These are phyloP conservation scores for Chaetothyriales sp. DNA, from an alignment of 2,329 filamentous ascomycete species.

Conservation along the genomic window DNA sequence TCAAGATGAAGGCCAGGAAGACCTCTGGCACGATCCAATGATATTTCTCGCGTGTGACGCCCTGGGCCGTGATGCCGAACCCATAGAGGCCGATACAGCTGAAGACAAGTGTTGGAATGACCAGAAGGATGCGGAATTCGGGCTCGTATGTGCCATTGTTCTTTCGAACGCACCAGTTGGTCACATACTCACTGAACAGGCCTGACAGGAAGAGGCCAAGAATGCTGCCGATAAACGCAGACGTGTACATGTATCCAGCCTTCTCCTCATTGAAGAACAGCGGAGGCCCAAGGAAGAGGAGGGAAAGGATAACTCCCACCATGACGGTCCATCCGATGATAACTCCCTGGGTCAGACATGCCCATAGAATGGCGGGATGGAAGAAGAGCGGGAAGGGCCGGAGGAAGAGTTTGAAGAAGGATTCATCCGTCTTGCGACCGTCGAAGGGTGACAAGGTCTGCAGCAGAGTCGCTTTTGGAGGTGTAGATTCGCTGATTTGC, in stretches of 20 bases:
- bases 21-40: conserved; percentile 60
- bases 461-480: conserved; percentile 40
- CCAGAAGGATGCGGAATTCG: conserved; percentile 72
- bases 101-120: conserved; percentile 66
- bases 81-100: conserved; percentile 68
- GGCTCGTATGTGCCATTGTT: conserved; percentile 81
- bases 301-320: conserved; percentile 68
- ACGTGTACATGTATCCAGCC: conserved; percentile 76
- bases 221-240: conserved; percentile 70
- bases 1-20: conserved; percentile 72
- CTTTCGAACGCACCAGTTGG: conserved; percentile 51
- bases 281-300: conserved; percentile 65
- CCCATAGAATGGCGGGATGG: conserved; percentile 76
- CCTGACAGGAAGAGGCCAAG: conserved; percentile 65
- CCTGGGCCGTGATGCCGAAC: conserved; percentile 58
- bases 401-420: conserved; percentile 48
- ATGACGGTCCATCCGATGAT: conserved; percentile 95
- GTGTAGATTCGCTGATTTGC: conserved; percentile 1
- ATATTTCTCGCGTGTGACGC: conserved; percentile 39
- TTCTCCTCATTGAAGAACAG: conserved; percentile 68
- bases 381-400: conserved; percentile 69
- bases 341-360: conserved; percentile 65
- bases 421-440: conserved; percentile 65
- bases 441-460: conserved; percentile 57
- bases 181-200: conserved; percentile 55